phyloP scores from a whole-genome alignment of 2,329 filamentous ascomycete genomes.

The Monilinia polystroma region DNA sequence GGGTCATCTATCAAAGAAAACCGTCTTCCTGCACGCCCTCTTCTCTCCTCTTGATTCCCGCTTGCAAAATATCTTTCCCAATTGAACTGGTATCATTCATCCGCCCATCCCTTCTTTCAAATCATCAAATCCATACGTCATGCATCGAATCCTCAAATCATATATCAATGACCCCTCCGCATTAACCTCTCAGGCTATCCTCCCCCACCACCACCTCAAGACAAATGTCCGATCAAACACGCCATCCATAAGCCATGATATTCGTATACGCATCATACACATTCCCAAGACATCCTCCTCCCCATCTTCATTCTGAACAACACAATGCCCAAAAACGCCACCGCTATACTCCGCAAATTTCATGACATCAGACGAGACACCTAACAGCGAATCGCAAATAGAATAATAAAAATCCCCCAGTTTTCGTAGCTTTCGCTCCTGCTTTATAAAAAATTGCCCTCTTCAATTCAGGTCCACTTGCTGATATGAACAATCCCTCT shows the following conservation, averaged over 20 bases:
- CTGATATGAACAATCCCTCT: background rate
- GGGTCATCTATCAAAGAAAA: too few species aligned
- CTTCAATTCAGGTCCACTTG: background rate
- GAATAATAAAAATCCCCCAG: background rate
- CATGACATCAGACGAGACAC: background rate
- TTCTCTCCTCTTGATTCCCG: background rate
- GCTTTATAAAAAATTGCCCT: background rate
- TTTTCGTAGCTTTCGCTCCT: background rate
- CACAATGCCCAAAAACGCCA: constrained; percentile 4
- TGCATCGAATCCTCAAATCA: background rate
- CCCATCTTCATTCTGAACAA: background rate
- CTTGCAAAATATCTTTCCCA: background rate
- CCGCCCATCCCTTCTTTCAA: background rate
- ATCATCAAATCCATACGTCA: background rate
- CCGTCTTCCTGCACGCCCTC: background rate
- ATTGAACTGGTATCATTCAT: background rate
- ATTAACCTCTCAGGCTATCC: background rate
- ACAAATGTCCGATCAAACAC: background rate
- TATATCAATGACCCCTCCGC: background rate
- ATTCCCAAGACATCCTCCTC: background rate
- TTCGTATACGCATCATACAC: background rate
- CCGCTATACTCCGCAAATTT: background rate
- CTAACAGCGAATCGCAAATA: background rate
- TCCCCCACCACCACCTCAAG: too few species aligned
- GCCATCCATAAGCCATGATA: background rate